Base-by-base conservation (phyloP, 805 yeast species). In the Ogataea ramenticola region DNA sequence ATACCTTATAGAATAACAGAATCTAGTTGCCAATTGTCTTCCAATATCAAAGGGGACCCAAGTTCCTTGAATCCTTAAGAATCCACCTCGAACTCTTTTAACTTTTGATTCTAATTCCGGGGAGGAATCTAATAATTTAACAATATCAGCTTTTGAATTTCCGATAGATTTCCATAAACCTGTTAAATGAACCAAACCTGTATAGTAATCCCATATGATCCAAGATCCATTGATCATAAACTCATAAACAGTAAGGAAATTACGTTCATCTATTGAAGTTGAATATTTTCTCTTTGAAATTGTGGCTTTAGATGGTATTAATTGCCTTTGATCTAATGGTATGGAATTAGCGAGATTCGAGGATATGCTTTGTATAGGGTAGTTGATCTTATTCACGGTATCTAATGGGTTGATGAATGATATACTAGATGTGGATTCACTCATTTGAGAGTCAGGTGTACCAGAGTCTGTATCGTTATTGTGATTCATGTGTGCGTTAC, bases 31-130 rank as follows among this genome's bases (percentile, higher is more conserved):
- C 43, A 89, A 66, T 29, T 75, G 65, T 47, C 71, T 72, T 21
- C 95, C 88, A 41, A 85, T 68, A 10, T 73, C 75, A 55, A 65
- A 82, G 2, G 96, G 91, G 34, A 88, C 65, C 96, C 96, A 90
- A 9, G 96, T 87, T 4, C 97, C 97, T 65, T 89, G 97, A 51
- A 90, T 87, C 67, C 88, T 88, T 50, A 89, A 72, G 55, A 79
- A 87, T 2, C 96, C 97, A 39, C 97, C 97, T 44, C 96, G 69
- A 15, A 89, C 87, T 41, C 96, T 74, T 53, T 78, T 78, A 43
- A 83, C 72, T 36, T 71, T 74, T 16, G 72, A 75, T 50, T 77
- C 86, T 43, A 80, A 68, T 53, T 79, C 79, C 2, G 90, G 90
- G 3, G 78, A 71, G 5, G 74, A 65, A 55, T 83, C 88, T 29